Evolutionary conservation across 345 rosid genomes (phyloP).

Genomic region (Barbarea vulgaris): DNA sequence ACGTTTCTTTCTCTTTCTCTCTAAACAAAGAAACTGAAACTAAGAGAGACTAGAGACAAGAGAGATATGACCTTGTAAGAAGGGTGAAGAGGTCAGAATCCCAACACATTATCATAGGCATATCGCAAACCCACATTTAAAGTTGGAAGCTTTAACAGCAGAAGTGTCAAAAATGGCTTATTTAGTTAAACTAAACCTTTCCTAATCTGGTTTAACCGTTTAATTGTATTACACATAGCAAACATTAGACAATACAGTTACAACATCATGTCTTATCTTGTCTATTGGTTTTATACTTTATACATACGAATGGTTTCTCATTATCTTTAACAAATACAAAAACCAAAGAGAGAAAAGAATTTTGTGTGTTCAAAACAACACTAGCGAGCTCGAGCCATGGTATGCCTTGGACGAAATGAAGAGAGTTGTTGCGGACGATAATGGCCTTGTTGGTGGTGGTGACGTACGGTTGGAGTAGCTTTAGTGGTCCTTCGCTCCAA

Average conservation of each 20-base stretch:
- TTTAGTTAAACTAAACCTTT: conserved; percentile 1
- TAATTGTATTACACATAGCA: conserved; percentile 4
- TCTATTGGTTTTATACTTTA: conserved; percentile 15
- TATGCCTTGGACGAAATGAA: conserved; percentile 52
- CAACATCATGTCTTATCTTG: conserved; percentile 6
- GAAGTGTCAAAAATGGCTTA: neutral
- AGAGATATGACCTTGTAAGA: too few relatives aligned
- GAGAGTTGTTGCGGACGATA: conserved; percentile 56
- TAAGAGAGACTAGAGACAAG: too few relatives aligned
- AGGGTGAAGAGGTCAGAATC: too few relatives aligned
- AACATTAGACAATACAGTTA: neutral
- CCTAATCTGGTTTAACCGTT: neutral
- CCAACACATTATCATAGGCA: neutral
- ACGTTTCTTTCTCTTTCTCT: too few relatives aligned
- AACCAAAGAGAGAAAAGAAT: conserved; percentile 31
- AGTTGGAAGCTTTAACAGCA: conserved; percentile 23
- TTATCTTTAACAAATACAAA: conserved; percentile 12
- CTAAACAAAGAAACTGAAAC: too few relatives aligned
- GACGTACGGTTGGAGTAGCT: conserved; percentile 33
- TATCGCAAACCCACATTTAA: neutral
- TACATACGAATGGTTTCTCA: neutral
- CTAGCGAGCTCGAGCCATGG: conserved; percentile 36
- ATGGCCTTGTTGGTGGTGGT: conserved; percentile 42
- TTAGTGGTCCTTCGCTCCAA: conserved; percentile 54
- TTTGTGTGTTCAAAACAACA: conserved; percentile 24